These are phyloP conservation scores for Solanum paucissectum DNA, from an alignment of 257 asterid species.

Conservation along the genomic window DNA sequence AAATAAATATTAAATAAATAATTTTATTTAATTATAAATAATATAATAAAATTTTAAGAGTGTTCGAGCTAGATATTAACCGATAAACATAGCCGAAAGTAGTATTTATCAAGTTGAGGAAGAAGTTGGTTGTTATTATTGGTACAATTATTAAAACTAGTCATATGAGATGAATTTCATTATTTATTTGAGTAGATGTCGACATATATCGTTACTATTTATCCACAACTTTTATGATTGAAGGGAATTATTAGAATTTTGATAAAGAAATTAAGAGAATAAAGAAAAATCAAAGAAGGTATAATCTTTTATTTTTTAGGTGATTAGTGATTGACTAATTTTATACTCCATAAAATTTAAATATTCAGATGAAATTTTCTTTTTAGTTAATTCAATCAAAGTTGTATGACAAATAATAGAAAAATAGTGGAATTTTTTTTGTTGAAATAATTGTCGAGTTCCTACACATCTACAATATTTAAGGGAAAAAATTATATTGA, in stretches of 20 bases:
- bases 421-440: too few relatives aligned
- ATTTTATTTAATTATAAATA: too few relatives aligned
- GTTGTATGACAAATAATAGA: background rate
- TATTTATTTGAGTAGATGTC: background rate
- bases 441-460: background rate
- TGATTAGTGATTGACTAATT: background rate
- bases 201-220: background rate
- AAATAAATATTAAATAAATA: too few relatives aligned
- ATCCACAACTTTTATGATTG: background rate
- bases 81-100: too few relatives aligned
- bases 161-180: background rate
- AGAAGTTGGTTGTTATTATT: background rate
- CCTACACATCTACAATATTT: too few relatives aligned
- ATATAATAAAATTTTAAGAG: background rate
- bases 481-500: too few relatives aligned
- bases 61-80: background rate
- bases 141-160: background rate
- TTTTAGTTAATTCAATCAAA: too few relatives aligned
- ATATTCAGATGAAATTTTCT: background rate
- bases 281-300: background rate
- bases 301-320: background rate
- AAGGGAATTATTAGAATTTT: background rate
- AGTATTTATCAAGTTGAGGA: background rate
- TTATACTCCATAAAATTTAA: background rate
- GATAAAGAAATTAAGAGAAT: background rate